These are phyloP conservation scores for Metschnikowia arizonensis DNA, from an alignment of 805 yeast species.

Conservation along the genomic window DNA sequence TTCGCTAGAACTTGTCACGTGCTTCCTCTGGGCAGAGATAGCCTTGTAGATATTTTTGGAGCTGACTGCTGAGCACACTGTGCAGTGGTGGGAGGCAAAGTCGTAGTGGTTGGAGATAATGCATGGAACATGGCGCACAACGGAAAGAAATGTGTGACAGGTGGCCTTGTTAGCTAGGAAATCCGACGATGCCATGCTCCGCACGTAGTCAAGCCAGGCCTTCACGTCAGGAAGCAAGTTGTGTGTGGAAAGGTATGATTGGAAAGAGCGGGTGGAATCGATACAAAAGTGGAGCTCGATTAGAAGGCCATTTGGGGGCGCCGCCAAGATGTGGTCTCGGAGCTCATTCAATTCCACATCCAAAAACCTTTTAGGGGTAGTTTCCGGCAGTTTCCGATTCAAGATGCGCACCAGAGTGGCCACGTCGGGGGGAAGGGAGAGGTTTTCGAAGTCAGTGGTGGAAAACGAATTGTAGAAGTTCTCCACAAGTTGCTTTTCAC, in stretches of 20 bases:
- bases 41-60: conserved; percentile 23
- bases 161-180: conserved; percentile 13
- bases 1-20: conserved; percentile 21
- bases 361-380: conserved; percentile 6
- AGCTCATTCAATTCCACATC: conserved; percentile 15
- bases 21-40: conserved; percentile 23
- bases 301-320: background rate
- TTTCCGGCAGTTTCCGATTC: background rate
- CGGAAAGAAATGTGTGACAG: conserved; percentile 31
- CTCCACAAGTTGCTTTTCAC: conserved; percentile 17
- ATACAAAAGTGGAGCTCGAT: conserved; percentile 10
- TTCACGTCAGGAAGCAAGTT: conserved; percentile 1
- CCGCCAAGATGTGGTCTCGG: conserved; percentile 2
- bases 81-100: conserved; percentile 29
- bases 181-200: conserved; percentile 7
- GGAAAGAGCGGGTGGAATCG: conserved; percentile 5
- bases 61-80: conserved; percentile 32
- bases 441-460: background rate
- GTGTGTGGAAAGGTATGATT: conserved; percentile 1
- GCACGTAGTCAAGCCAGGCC: conserved; percentile 24
- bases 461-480: conserved; percentile 22
- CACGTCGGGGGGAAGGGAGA: background rate
- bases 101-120: conserved; percentile 36
- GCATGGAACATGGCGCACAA: conserved; percentile 43
- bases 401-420: background rate